A percentile compares a stretch with the other conserved stretches of the same genome.
Evolutionary conservation across 495 filamentous ascomycete genomes (phyloP).

Genomic region (Glarea lozoyensis): DNA sequence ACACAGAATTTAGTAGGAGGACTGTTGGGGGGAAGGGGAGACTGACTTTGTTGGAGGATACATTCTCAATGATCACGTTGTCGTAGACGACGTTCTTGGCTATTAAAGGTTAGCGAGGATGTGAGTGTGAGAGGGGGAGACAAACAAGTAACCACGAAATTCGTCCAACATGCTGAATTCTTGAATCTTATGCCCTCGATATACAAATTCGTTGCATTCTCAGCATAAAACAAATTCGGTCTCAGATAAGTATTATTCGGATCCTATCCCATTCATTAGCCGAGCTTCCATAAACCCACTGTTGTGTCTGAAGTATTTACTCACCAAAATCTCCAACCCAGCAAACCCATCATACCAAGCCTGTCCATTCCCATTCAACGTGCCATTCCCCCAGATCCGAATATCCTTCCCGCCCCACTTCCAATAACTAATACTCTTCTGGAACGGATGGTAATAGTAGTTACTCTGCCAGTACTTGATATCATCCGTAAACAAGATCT

Average conservation of each 20-base stretch:
- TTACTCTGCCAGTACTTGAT: conserved; percentile 50
- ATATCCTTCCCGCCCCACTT: conserved; percentile 49
- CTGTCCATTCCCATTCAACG: conserved; percentile 48
- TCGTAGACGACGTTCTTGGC: conserved; percentile 42
- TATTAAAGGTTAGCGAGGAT: too few species aligned
- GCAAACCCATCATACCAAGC: conserved; percentile 40
- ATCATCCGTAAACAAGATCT: conserved; percentile 51
- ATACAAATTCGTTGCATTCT: conserved; percentile 45
- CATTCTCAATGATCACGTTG: conserved; percentile 43
- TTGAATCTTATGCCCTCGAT: conserved; percentile 47
- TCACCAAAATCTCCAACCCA: conserved; percentile 35
- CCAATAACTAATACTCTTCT: conserved; percentile 54
- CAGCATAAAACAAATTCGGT: conserved; percentile 46
- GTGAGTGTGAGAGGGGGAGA: too few species aligned
- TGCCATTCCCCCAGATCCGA: conserved; percentile 43
- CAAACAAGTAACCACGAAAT: conserved; percentile 41
- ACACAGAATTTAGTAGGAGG: too few species aligned
- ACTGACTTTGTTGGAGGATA: conserved; percentile 45
- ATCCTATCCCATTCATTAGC: conserved; percentile 27
- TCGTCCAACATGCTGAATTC: conserved; percentile 53
- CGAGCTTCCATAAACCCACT: conserved; percentile 28
- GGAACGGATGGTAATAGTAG: conserved; percentile 47
- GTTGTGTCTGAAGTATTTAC: conserved; percentile 9
- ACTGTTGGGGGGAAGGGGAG: too few species aligned
- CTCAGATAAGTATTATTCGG: conserved; percentile 42